Conservation (phyloP, 2,329 filamentous ascomycete genomes). For the Chalaropsis ovoidea region DNA sequence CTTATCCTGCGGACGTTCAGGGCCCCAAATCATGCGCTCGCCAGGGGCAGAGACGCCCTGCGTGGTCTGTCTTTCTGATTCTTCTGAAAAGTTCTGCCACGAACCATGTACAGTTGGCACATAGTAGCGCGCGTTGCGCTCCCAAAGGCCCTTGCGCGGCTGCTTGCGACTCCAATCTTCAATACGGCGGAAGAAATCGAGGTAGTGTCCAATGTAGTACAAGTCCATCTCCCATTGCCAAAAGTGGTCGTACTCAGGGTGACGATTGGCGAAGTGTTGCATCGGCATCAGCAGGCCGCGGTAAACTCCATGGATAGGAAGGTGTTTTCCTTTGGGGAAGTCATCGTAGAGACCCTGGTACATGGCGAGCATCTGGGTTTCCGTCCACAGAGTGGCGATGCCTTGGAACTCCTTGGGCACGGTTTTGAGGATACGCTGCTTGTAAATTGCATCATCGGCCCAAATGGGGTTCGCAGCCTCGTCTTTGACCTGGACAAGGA, state of each 20-base stretch:
- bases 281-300: slow-evolving; percentile 88
- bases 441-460: slow-evolving; percentile 61
- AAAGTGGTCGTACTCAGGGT: slow-evolving; percentile 82
- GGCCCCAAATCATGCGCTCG: slow-evolving; percentile 70
- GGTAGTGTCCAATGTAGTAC: slow-evolving; percentile 81
- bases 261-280: slow-evolving; percentile 80
- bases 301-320: slow-evolving; percentile 85
- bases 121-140: slow-evolving; percentile 69
- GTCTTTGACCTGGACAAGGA: slow-evolving; percentile 74
- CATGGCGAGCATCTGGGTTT: slow-evolving; percentile 80
- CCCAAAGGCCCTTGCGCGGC: slow-evolving; percentile 71
- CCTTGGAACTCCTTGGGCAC: slow-evolving; percentile 79
- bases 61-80: slow-evolving; percentile 33
- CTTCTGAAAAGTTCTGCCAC: slow-evolving; percentile 59
- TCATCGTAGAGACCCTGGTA: slow-evolving; percentile 82
- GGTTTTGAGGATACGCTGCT: slow-evolving; percentile 54
- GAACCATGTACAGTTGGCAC: slow-evolving; percentile 63
- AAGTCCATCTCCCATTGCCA: slow-evolving; percentile 97
- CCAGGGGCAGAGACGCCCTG: slow-evolving; percentile 14
- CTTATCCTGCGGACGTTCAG: slow-evolving; percentile 56
- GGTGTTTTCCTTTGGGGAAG: slow-evolving; percentile 52
- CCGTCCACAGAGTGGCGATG: slow-evolving; percentile 85
- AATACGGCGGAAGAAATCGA: slow-evolving; percentile 60
- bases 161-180: slow-evolving; percentile 60
- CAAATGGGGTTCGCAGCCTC: slow-evolving; percentile 66